Evolutionary conservation across 208 protist genomes (phyloP), one percentile per base, ranked within the genome.

Genomic region (Dictyostelium gargantuum): DNA sequence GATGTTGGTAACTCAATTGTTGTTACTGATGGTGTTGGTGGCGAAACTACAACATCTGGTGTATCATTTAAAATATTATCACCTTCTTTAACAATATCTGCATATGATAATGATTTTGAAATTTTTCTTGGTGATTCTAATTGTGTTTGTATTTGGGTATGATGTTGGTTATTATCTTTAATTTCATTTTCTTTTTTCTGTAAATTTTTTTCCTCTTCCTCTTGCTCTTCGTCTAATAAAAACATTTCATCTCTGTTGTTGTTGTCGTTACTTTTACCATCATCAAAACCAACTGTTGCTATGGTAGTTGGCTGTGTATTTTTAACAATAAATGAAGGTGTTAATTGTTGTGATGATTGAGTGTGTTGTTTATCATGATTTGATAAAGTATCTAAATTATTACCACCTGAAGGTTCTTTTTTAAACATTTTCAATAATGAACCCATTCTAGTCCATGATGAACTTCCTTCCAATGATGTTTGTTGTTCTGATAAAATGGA

Each of bases 161-260:
- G 40, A 48, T 48, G 38, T 44, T 46, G 68, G 63, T 17, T 68
- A 8, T 68, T 68, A 8, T 72, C 26, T 17, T 58, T 58, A 8
- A 11, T 58, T 52, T 52, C 13, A 19, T 52, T 1, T 44, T 73
- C 35, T 75, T 44, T 17, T 29, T 48, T 10, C 15, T 26, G 11
- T 40, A 52, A 10, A 54, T 73, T 11, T n/a, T 58, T 6, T 23
- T 80, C 74, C 38, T 74, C 17, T 35, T 77, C 17, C 17, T 80
- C 74, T 40, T 80, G 74, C 15, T 80, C 74, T 26, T 80, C 74
- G 40, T 80, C 74, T 40, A 80, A 80, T 38, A 80, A 46, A 56
- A 80, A 80, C 26, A 80, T 80, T 40, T 46, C 46, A 58, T 40
- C 74, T 52, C 44, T 58, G 2, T 13, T 80, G n/a, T 80, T 80